Percentiles rank a stretch among this genome's conserved stretches.
Evolutionary conservation across 306 rosid species (phyloP).

Genomic region (Dryas drummondii): DNA sequence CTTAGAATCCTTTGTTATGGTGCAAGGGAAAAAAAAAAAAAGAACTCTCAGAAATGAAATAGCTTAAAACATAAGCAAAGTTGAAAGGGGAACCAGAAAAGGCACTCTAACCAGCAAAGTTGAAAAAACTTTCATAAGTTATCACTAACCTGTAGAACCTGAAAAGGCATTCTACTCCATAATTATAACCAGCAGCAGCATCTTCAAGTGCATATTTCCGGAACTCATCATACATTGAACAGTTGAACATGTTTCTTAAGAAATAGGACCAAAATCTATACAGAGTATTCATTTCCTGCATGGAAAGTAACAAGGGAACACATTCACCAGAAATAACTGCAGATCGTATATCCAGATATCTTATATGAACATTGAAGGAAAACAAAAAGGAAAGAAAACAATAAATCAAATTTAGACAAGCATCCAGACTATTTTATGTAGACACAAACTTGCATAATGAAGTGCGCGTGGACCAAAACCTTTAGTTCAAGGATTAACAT

Average conservation of each 20-base stretch:
- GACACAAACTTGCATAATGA: background rate
- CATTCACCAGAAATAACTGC: constrained; percentile 1
- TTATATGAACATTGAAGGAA: constrained; percentile 16
- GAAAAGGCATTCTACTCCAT: constrained; percentile 97
- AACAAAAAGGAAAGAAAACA: background rate
- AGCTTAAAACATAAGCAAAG: background rate
- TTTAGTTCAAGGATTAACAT: background rate
- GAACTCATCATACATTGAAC: constrained; percentile 82
- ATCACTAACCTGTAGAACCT: constrained; percentile 79
- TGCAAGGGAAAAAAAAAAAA: background rate
- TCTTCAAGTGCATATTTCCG: constrained; percentile 84
- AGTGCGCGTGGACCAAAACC: background rate
- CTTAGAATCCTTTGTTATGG: background rate
- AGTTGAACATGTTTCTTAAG: constrained; percentile 72
- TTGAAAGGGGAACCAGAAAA: constrained; percentile 62
- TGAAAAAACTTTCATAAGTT: background rate
- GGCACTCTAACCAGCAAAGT: constrained; percentile 57
- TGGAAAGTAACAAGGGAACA: constrained; percentile 7
- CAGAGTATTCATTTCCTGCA: constrained; percentile 97
- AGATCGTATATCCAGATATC: constrained; percentile 8
- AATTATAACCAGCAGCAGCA: constrained; percentile 82
- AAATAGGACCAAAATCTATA: constrained; percentile 92
- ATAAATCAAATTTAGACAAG: background rate
- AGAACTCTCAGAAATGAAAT: background rate
- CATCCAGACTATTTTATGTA: background rate